Conservation (phyloP, 2,329 filamentous ascomycete species). For the Neonectria faginata region DNA sequence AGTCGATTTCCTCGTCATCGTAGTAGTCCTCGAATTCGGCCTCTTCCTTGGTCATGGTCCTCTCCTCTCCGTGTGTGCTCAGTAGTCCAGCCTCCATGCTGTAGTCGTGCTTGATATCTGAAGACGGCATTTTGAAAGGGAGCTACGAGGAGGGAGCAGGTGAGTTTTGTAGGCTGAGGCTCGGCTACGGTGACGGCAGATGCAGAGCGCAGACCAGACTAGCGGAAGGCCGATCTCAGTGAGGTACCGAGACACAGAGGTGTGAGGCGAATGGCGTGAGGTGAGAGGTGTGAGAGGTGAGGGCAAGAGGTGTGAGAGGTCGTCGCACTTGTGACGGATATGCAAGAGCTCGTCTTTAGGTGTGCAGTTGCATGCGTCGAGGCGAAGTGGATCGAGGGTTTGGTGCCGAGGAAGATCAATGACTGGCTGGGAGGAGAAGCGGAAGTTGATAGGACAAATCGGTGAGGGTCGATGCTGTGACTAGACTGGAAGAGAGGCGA, state of each 20-base stretch:
- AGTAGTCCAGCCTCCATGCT: conserved; percentile 48
- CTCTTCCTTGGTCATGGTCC: conserved; percentile 44
- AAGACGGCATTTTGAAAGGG: conserved; percentile 36
- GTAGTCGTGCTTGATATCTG: conserved; percentile 44
- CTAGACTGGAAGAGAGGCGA: conserved; percentile 11
- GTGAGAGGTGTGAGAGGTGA: conserved; percentile 24
- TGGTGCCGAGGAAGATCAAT: conserved; percentile 36
- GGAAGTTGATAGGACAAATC: conserved; percentile 37
- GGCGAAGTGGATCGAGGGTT: conserved; percentile 34
- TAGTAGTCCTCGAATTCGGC: conserved; percentile 42
- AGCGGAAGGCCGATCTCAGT: conserved; percentile 34
- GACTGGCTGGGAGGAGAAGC: conserved; percentile 38
- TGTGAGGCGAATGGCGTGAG: not conserved
- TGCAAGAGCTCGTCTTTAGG: conserved; percentile 23
- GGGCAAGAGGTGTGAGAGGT: conserved; percentile 22
- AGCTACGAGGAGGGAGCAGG: conserved; percentile 24
- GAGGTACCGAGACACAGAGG: conserved; percentile 26
- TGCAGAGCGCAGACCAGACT: conserved; percentile 30
- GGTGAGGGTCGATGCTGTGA: conserved; percentile 31
- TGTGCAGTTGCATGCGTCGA: conserved; percentile 34
- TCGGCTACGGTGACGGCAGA: conserved; percentile 8
- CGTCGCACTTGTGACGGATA: conserved; percentile 34
- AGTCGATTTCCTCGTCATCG: conserved; percentile 42
- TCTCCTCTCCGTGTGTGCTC: conserved; percentile 47
- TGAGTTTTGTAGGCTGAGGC: conserved; percentile 41